Conservation (phyloP, 2,329 filamentous ascomycete genomes). For the Penicillium concentricum region DNA sequence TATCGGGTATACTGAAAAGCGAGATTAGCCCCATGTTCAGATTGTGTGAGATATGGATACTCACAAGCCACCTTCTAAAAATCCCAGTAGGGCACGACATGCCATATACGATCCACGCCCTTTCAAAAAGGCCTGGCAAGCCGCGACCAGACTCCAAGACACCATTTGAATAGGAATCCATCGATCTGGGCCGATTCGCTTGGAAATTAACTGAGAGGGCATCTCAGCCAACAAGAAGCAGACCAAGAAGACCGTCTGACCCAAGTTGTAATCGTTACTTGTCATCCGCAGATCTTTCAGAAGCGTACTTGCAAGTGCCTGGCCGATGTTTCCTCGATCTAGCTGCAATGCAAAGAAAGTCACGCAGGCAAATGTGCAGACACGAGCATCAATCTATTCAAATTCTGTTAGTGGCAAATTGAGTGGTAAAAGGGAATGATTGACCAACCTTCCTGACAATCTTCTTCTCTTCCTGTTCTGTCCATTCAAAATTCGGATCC, state of each 20-base stretch:
- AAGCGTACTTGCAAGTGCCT: conserved; percentile 59
- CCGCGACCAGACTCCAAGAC: conserved; percentile 38
- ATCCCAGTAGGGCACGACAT: background rate
- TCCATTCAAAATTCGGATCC: conserved; percentile 42
- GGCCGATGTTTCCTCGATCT: conserved; percentile 58
- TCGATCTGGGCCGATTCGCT: conserved; percentile 42
- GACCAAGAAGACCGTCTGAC: conserved; percentile 26
- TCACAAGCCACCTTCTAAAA: conserved; percentile 3
- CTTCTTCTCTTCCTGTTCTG: conserved; percentile 36
- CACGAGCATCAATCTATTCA: conserved; percentile 31
- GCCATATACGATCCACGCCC: background rate
- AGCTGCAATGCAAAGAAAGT: conserved; percentile 64
- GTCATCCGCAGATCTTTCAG: conserved; percentile 48
- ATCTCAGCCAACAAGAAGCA: conserved; percentile 49
- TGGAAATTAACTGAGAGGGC: conserved; percentile 57
- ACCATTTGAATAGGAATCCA: conserved; percentile 58
- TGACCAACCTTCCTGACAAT: conserved; percentile 27
- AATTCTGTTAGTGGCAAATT: background rate
- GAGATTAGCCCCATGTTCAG: background rate
- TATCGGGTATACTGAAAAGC: background rate
- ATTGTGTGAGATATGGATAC: background rate
- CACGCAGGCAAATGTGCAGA: conserved; percentile 43
- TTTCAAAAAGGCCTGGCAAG: conserved; percentile 1
- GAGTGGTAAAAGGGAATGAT: background rate
- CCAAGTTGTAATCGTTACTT: conserved; percentile 38